phyloP scores from a whole-genome alignment of 2,329 filamentous ascomycete genomes.

The Fonsecaea multimorphosa region DNA sequence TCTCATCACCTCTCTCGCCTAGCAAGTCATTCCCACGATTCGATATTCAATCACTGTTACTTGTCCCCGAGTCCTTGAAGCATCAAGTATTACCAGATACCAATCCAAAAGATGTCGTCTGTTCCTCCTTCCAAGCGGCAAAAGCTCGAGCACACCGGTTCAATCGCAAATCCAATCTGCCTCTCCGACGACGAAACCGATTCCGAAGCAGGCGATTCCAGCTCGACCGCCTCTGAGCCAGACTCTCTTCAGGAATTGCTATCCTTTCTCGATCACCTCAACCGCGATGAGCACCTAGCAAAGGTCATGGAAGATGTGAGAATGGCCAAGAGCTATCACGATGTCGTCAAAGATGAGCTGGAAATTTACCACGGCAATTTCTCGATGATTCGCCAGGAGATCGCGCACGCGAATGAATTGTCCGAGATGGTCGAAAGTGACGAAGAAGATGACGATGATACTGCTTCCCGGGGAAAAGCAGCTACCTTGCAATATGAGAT shows the following conservation, averaged over 20 bases:
- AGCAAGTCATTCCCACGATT: not conserved
- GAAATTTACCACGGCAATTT: not conserved
- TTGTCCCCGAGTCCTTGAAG: no score
- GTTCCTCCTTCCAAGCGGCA: not conserved
- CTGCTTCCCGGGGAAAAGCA: not conserved
- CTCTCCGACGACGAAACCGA: not conserved
- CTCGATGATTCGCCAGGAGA: not conserved
- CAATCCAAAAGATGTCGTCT: slow-evolving; percentile 1
- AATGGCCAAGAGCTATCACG: not conserved
- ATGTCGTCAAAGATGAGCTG: not conserved
- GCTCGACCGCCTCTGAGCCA: not conserved
- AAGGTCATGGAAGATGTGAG: not conserved
- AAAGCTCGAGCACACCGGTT: not conserved
- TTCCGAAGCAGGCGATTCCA: not conserved
- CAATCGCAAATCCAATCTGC: not conserved
- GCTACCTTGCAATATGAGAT: not conserved
- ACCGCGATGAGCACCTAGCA: not conserved
- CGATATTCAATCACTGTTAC: not conserved
- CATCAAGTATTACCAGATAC: not conserved
- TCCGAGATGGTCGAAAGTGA: not conserved
- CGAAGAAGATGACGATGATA: no score
- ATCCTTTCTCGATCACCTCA: not conserved
- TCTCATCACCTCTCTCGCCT: not conserved
- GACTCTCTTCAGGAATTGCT: not conserved
- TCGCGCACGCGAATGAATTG: not conserved